These are phyloP conservation scores for Lentithecium fluviatile DNA, from an alignment of 495 filamentous ascomycete species.

Conservation along the genomic window DNA sequence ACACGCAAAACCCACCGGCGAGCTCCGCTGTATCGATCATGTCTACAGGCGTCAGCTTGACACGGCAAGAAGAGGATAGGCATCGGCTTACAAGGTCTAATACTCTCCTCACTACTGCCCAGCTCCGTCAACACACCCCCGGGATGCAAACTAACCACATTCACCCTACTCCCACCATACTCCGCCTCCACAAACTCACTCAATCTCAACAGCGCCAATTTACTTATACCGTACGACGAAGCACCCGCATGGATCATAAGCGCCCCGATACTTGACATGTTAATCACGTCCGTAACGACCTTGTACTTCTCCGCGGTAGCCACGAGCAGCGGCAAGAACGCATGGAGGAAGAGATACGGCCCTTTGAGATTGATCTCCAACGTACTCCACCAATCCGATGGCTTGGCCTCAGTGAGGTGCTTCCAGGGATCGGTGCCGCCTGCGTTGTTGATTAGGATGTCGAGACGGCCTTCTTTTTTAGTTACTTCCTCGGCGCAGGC, in stretches of 20 bases:
- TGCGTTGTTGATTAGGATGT: slow-evolving; percentile 60
- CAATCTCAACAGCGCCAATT: slow-evolving; percentile 52
- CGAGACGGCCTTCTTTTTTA: slow-evolving; percentile 44
- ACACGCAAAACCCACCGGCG: slow-evolving; percentile 50
- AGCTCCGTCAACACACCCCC: slow-evolving; percentile 53
- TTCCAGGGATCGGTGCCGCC: slow-evolving; percentile 44
- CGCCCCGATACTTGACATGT: slow-evolving; percentile 49
- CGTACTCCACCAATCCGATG: slow-evolving; percentile 49
- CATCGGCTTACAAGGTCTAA: not conserved
- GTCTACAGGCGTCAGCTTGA: not conserved
- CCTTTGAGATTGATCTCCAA: slow-evolving; percentile 53
- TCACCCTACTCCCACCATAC: slow-evolving; percentile 49
- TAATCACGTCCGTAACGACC: slow-evolving; percentile 42
- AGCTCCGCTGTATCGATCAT: slow-evolving; percentile 50
- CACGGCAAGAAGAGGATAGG: not conserved
- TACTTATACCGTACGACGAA: slow-evolving; percentile 49
- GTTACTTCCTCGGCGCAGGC: slow-evolving; percentile 40
- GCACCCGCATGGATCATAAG: slow-evolving; percentile 36
- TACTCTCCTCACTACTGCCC: not conserved
- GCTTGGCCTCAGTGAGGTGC: slow-evolving; percentile 47
- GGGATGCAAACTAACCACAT: slow-evolving; percentile 53
- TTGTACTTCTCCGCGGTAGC: slow-evolving; percentile 43
- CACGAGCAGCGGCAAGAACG: slow-evolving; percentile 51
- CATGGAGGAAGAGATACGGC: slow-evolving; percentile 46
- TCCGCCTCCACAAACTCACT: slow-evolving; percentile 49